Evolutionary conservation across 176 grass and related monocot species (phyloP).

Genomic region (Oryza officinalis): DNA sequence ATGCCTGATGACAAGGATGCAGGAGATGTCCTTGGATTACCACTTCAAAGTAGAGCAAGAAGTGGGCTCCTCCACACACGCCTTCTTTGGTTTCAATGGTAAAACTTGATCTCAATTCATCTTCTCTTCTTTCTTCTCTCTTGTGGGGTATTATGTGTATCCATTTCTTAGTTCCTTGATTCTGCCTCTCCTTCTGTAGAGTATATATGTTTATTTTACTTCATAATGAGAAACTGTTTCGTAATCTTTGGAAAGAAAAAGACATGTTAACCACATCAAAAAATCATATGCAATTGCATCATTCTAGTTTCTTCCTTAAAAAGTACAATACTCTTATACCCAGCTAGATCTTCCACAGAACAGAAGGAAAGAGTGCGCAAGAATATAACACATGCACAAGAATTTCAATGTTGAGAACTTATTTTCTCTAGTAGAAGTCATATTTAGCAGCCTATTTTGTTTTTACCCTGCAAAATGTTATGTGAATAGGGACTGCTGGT

Average conservation of each 20-base stretch:
- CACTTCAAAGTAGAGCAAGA: slow-evolving; percentile 82
- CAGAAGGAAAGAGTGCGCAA: neutral
- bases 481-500: slow-evolving; percentile 59
- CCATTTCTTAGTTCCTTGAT: neutral
- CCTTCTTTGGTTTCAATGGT: slow-evolving; percentile 84
- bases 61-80: slow-evolving; percentile 55
- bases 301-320: neutral
- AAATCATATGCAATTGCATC: slow-evolving; percentile 3
- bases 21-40: slow-evolving; percentile 87
- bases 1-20: slow-evolving; percentile 83
- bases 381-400: neutral
- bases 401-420: neutral
- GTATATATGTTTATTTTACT: neutral
- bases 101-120: neutral
- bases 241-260: neutral
- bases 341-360: neutral
- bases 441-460: neutral
- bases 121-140: neutral
- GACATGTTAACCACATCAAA: neutral
- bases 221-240: neutral
- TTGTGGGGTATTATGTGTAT: neutral
- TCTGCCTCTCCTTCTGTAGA: neutral
- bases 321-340: neutral
- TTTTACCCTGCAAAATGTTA: slow-evolving; percentile 1
- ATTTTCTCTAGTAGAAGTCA: neutral